Base-by-base conservation (phyloP, 768 basidiomycete genomes). In the Leccinum arenicola region DNA sequence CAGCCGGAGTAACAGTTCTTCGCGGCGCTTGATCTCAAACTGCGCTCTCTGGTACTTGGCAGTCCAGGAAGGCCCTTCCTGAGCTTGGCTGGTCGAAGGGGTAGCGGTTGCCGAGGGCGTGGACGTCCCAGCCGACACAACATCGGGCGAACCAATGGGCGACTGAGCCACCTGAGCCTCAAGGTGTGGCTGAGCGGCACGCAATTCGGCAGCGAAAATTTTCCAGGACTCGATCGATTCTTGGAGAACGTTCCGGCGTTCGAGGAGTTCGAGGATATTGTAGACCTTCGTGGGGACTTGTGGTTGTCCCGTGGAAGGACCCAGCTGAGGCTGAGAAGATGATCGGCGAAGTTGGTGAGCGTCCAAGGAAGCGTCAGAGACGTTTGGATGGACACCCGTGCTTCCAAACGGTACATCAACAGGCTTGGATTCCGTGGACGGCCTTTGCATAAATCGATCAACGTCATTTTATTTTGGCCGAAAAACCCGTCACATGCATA, bases 11-110 rank as follows among this genome's bases (percentile, higher is more conserved):
- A 73, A 56, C 48, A 73, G 43, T 21, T 70, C 70, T 54, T 72
- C 66, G 40, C 70, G 68, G 25, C 70, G 70, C 49, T 66, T 73
- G 45, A 71, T 72, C 59, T 73, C 71, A 55, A 70, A 63, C 36
- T 66, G 70, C 17, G 64, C 65, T 57, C 64, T 58, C 23, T 74
- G 60, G 50, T 59, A 61, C 45, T 64, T 70, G 56, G 25, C 56
- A 3, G 50, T 25, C 61, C 69, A 70, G 9, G 69, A 59, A 48
- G 66, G 47, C 33, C 33, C 33, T 11, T 65, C 67, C 36, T 61
- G 67, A 45, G 33, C 5, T 38, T 57, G 66, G 33, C 43, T 45
- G 2, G 50, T 40, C 40, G 53, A 57, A 50, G 56, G 12, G 11
- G 50, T 12, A 11, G 47, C 11, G 6, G 60, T 15, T 17, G 56